phyloP scores from a whole-genome alignment of 352 stramenopile species.

The Phytophthora brassicae region DNA sequence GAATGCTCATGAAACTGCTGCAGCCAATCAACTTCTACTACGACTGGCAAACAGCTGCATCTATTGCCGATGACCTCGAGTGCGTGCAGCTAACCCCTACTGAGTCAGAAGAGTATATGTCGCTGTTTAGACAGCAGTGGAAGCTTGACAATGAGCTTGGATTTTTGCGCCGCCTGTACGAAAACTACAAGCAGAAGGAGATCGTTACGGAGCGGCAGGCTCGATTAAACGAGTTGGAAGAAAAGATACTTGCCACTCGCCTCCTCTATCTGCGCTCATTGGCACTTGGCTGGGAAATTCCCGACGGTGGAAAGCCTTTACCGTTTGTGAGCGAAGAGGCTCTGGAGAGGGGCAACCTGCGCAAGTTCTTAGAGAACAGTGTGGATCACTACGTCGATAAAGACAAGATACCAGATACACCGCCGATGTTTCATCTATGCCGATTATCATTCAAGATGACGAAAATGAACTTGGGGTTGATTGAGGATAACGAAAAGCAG shows the following conservation, averaged over 20 bases:
- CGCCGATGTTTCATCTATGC: conserved; percentile 63
- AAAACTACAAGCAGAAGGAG: conserved; percentile 46
- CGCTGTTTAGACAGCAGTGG: conserved; percentile 60
- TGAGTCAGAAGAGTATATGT: conserved; percentile 61
- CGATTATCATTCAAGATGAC: conserved; percentile 56
- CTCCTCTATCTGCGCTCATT: conserved; percentile 64
- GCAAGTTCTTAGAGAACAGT: conserved; percentile 63
- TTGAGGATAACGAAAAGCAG: conserved; percentile 48
- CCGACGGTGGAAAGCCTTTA: conserved; percentile 52
- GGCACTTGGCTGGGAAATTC: conserved; percentile 67
- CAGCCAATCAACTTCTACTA: conserved; percentile 63
- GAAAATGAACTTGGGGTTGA: conserved; percentile 49
- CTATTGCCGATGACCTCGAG: conserved; percentile 58
- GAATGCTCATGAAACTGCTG: conserved; percentile 57
- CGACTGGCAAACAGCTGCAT: conserved; percentile 65
- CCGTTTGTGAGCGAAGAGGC: conserved; percentile 45
- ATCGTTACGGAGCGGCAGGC: conserved; percentile 36
- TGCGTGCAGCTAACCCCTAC: conserved; percentile 54
- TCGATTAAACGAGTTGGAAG: conserved; percentile 57
- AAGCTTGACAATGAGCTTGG: conserved; percentile 52
- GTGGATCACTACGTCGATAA: conserved; percentile 64
- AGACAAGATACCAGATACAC: conserved; percentile 34
- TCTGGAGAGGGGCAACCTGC: conserved; percentile 53
- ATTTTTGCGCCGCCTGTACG: conserved; percentile 42
- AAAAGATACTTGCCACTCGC: conserved; percentile 53